These are phyloP conservation scores for Papiliotrema fonsecae DNA, from an alignment of 1,284 basidiomycete genomes.

Conservation along the genomic window DNA sequence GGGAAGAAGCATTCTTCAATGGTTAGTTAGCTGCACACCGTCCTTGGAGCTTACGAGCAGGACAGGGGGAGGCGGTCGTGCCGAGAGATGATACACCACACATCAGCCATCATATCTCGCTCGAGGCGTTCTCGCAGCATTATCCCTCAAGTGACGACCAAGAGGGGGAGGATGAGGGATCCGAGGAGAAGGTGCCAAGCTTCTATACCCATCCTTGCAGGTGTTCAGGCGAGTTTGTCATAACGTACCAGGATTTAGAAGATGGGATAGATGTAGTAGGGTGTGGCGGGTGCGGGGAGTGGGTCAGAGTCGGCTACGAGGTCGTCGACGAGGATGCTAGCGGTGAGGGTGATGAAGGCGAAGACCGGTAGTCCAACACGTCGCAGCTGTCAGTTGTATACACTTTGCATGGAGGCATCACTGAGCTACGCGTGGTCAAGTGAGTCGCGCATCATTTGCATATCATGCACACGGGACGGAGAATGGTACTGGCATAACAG, in stretches of 20 bases:
- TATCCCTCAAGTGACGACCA: conserved; percentile 1
- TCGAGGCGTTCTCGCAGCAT: conserved; percentile 34
- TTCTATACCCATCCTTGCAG: conserved; percentile 47
- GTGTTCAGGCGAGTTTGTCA: conserved; percentile 43
- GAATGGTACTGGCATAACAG: too few species aligned
- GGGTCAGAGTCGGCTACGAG: conserved; percentile 48
- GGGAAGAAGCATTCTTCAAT: conserved; percentile 9
- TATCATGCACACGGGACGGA: too few species aligned
- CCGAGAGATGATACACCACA: conserved; percentile 11
- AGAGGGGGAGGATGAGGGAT: conserved; percentile 8
- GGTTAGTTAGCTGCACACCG: conserved; percentile 4
- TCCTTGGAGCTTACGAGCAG: background rate
- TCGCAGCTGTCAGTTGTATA: too few species aligned
- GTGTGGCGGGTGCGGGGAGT: conserved; percentile 50
- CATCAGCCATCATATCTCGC: conserved; percentile 31
- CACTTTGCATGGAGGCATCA: too few species aligned
- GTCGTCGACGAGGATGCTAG: conserved; percentile 29
- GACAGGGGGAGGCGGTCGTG: background rate
- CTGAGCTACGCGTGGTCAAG: too few species aligned
- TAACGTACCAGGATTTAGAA: conserved; percentile 46
- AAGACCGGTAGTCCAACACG: too few species aligned
- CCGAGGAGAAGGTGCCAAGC: conserved; percentile 17
- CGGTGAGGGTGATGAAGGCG: background rate
- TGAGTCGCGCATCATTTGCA: too few species aligned
- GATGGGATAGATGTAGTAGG: conserved; percentile 47